Base-by-base conservation (phyloP, 345 rosid genomes). In the Pistacia vera region DNA sequence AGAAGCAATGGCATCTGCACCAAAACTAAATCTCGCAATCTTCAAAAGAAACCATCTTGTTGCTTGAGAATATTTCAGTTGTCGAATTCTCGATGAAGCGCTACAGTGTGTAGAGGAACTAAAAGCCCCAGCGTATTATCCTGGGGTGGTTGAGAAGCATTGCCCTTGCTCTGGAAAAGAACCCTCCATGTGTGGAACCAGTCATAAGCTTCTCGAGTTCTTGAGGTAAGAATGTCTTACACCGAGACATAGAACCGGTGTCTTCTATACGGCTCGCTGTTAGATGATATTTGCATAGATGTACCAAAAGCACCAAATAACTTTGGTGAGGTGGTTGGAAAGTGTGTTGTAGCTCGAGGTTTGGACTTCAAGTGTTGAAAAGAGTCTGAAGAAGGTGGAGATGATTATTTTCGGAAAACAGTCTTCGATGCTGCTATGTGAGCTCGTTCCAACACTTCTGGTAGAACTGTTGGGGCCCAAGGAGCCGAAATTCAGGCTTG, bases 221-320 rank as follows among this genome's bases (percentile, higher is more conserved):
- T 74, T 92, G 25, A 18, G 25, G 78, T 55, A 91, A 88, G 82
- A 85, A 22, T 22, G 88, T 66, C 30, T 94, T 22, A 85, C 88
- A 52, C 84, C 55, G 75, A 35, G 97, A 92, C 75, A 56, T 92
- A 9, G 93, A 60, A 77, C 83, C 0, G 97, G 98, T 88, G 88
- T 65, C 56, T 86, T 78, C 79, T 79, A 7, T 95, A 88, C 18
- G 89, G 87, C 55, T 82, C 89, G 0, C 71, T 79, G 86, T 55
- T 94, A 79, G 97, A 94, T 68, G 97, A 94, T 78, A 80, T 94
- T 44, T 97, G 89, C 60, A 90, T 94, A 25, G 98, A 94, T 81
- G 78, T 91, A 59, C 97, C 98, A 0, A 92, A 84, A 71, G 97
- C 98, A 49, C 95, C 97, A 2, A 71, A 73, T 70, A 84, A 86